phyloP scores from a whole-genome alignment of 2,329 filamentous ascomycete species.

The Sordariomycetes sp. region DNA sequence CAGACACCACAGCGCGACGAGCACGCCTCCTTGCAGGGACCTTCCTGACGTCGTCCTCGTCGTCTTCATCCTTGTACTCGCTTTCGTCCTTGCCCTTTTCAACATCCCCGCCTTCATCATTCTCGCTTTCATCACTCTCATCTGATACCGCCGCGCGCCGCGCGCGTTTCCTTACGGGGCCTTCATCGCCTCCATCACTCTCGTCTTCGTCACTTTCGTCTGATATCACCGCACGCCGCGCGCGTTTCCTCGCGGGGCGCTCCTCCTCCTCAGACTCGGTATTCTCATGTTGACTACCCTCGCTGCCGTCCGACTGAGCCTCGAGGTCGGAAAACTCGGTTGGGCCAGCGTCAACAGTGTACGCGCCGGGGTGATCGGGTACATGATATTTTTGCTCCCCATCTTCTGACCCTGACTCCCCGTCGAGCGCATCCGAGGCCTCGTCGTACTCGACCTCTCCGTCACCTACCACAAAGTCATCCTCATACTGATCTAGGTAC shows the following conservation, averaged over 20 bases:
- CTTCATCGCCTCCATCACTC: background rate
- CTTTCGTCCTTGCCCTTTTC: background rate
- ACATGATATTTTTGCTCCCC: constrained; percentile 6
- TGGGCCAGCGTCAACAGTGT: constrained; percentile 5
- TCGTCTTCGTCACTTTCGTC: background rate
- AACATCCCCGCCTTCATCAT: background rate
- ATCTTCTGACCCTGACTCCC: constrained; percentile 11
- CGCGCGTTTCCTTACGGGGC: background rate
- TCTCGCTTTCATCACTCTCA: background rate
- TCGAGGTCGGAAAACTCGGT: constrained; percentile 18
- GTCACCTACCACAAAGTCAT: constrained; percentile 23
- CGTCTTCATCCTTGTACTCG: background rate
- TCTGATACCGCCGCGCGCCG: background rate
- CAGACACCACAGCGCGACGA: background rate
- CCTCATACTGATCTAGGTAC: constrained; percentile 20
- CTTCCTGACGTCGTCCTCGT: background rate
- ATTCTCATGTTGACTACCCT: background rate
- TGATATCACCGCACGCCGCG: background rate
- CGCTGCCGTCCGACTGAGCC: constrained; percentile 6
- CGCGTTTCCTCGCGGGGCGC: background rate
- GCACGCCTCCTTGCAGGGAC: background rate
- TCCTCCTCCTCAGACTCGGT: background rate
- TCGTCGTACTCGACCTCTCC: constrained; percentile 13
- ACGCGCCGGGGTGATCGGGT: background rate
- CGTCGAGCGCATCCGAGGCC: background rate